Evolutionary conservation across 2,329 filamentous ascomycete genomes (phyloP), one percentile per base, ranked within the genome.

Genomic region (Hypoxylon sp.): DNA sequence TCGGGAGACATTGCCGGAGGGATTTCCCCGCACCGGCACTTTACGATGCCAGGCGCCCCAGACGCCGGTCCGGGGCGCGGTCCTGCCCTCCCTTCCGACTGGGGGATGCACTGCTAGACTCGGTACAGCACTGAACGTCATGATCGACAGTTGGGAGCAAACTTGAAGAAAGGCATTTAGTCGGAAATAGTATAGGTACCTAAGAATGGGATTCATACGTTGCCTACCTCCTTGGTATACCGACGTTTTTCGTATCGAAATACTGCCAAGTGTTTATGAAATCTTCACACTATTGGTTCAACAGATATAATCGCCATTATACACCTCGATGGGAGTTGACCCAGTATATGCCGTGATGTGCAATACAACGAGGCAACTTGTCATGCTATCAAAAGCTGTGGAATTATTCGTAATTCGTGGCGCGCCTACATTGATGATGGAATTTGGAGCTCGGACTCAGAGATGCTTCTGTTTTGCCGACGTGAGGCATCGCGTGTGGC

Each of bases 21-120:
- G 50, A 71, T 69, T 72, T 69, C 70, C 70, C 68, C 70, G 70
- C 68, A 72, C 42, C 68, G 70, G 70, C 65, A 71, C 33, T 72
- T 69, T 54, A 22, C 30, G 17, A 51, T 20, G 30, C 10, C 20
- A 50, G 11, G 27, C 8, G 31, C 50, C 17, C 25, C 40, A 6
- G 20, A 20, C n/a, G 17, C 40, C 17, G 17, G 5, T 20, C 40
- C 40, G 3, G 5, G 8, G 25, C 3, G 25, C 25, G 3, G 25
- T 27, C 25, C 25, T 27, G 25, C 3, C 25, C 25, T 27, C 25
- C 25, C 40, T 5, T 44, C 17, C 17, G 8, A 8, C 17, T 44
- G 10, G 17, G 6, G 8, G 17, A 10, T 44, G 7, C 40, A 20
- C 3, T 7, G 7, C 20, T 44, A n/a, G 17, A 11, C 5, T 17